Percentiles rank a stretch among this genome's conserved stretches.
Evolutionary conservation across 2,329 filamentous ascomycete genomes (phyloP).

Genomic region (Boeremia exigua): DNA sequence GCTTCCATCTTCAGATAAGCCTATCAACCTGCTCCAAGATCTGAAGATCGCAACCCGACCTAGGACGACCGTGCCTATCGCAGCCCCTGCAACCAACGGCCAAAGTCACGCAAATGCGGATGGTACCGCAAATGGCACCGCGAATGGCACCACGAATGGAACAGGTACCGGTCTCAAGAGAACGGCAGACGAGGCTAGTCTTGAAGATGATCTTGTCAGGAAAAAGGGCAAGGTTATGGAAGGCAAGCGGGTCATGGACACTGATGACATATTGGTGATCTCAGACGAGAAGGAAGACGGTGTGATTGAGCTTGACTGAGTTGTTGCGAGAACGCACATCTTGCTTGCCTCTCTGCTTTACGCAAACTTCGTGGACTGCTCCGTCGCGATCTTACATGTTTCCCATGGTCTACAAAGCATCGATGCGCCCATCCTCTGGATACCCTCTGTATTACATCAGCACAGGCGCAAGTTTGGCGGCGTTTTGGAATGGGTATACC

Average conservation of each 20-base stretch:
- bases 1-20: conserved; percentile 55
- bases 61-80: conserved; percentile 34
- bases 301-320: conserved; percentile 46
- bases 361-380: neutral
- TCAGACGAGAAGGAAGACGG: conserved; percentile 44
- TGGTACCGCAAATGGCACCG: conserved; percentile 35
- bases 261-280: conserved; percentile 46
- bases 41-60: conserved; percentile 57
- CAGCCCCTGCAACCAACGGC: conserved; percentile 36
- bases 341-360: neutral
- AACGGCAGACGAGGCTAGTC: conserved; percentile 51
- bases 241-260: conserved; percentile 17
- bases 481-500: conserved; percentile 26
- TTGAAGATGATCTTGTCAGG: conserved; percentile 43
- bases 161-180: conserved; percentile 47
- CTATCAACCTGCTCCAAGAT: conserved; percentile 58
- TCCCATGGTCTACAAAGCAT: neutral
- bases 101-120: conserved; percentile 30
- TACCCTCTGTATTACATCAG: conserved; percentile 21
- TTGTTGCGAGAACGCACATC: neutral
- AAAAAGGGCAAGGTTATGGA: conserved; percentile 52
- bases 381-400: neutral
- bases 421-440: conserved; percentile 2
- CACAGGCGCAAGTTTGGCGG: conserved; percentile 17
- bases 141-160: conserved; percentile 24